Evolutionary conservation across 2,329 filamentous ascomycete species (phyloP).

Genomic region (Metarhizium anisopliae): DNA sequence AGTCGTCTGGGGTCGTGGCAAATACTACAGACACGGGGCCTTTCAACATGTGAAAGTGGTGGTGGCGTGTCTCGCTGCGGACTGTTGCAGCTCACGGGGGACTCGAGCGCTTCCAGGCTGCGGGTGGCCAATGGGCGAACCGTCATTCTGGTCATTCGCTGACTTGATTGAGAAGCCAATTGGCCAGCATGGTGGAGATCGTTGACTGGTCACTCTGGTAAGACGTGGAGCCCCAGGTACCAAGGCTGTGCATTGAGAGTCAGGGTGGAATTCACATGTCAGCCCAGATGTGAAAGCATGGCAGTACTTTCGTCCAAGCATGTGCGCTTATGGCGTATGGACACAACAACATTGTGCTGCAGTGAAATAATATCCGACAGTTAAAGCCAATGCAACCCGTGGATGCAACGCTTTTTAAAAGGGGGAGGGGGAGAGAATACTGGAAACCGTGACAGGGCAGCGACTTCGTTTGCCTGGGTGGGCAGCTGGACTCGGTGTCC

Average conservation of each 20-base stretch:
- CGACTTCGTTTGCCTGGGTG: no score
- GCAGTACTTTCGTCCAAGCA: background rate
- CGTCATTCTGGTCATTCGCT: background rate
- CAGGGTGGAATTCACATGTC: conserved; percentile 1
- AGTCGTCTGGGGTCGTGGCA: no score
- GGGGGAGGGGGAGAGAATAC: no score
- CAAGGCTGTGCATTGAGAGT: background rate
- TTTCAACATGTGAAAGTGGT: conserved; percentile 4
- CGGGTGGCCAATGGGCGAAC: conserved; percentile 2
- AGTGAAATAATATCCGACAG: background rate
- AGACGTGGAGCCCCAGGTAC: background rate
- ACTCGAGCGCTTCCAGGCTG: background rate
- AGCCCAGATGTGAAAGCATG: background rate
- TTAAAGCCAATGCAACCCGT: no score
- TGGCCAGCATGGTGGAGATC: background rate
- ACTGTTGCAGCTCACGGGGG: background rate
- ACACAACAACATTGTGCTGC: background rate
- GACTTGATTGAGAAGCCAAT: conserved; percentile 2
- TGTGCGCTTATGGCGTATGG: background rate
- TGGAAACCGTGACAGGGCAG: no score
- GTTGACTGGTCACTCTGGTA: background rate
- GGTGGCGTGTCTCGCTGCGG: background rate
- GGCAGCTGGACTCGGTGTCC: background rate
- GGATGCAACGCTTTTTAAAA: no score
- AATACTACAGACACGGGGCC: background rate